These are phyloP conservation scores for Trametes cinnabarina DNA, from an alignment of 768 basidiomycete genomes.

Conservation along the genomic window DNA sequence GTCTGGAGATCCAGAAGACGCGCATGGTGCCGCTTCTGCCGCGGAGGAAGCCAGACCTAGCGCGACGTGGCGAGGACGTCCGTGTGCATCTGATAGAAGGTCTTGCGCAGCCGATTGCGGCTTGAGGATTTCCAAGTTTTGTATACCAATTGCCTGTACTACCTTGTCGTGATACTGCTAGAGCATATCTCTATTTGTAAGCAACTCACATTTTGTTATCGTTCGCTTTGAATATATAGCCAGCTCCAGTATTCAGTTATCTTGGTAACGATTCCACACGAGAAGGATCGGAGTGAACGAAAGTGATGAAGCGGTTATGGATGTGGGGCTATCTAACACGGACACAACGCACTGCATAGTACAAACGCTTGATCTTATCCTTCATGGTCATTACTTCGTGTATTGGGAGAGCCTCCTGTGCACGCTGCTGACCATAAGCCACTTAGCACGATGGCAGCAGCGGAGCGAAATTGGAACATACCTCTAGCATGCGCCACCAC, in stretches of 20 bases:
- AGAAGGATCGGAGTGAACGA: too few relatives aligned
- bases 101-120: background rate
- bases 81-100: conserved; percentile 10
- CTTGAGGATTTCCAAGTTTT: too few relatives aligned
- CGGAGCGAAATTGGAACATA: background rate
- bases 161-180: too few relatives aligned
- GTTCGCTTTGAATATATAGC: too few relatives aligned
- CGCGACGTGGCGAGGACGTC: background rate
- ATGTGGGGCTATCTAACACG: conserved; percentile 5
- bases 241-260: too few relatives aligned
- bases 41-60: background rate
- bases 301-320: conserved; percentile 10
- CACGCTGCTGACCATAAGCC: background rate
- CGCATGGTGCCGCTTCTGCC: conserved; percentile 20
- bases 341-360: conserved; percentile 10
- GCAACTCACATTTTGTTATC: too few relatives aligned
- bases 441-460: background rate
- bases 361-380: conserved; percentile 1
- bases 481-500: conserved; percentile 68
- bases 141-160: too few relatives aligned
- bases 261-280: too few relatives aligned
- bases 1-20: conserved; percentile 25
- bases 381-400: background rate
- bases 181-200: too few relatives aligned
- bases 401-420: background rate